phyloP scores from a whole-genome alignment of 2,329 filamentous ascomycete genomes.

The Penicillium sp. region DNA sequence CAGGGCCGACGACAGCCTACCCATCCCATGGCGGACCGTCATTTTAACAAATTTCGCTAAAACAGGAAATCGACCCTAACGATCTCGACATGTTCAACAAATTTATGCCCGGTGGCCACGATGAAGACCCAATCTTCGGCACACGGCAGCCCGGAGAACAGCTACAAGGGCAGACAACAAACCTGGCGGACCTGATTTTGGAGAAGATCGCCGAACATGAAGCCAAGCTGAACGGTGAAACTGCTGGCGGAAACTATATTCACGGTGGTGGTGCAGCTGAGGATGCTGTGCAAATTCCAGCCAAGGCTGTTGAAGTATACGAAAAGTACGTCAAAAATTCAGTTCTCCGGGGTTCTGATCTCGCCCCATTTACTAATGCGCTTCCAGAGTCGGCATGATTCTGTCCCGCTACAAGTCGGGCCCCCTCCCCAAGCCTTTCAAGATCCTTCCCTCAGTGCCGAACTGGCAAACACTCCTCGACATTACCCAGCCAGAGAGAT shows the following conservation, averaged over 20 bases:
- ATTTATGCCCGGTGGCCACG: slow-evolving; percentile 66
- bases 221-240: slow-evolving; percentile 52
- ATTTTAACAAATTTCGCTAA: slow-evolving; percentile 8
- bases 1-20: background rate
- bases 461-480: slow-evolving; percentile 85
- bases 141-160: slow-evolving; percentile 45
- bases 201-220: slow-evolving; percentile 92
- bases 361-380: slow-evolving; percentile 12
- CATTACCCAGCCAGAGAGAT: slow-evolving; percentile 72
- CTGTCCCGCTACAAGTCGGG: slow-evolving; percentile 91
- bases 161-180: slow-evolving; percentile 54
- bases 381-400: slow-evolving; percentile 68
- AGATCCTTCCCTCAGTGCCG: slow-evolving; percentile 86
- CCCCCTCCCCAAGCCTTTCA: slow-evolving; percentile 96
- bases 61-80: slow-evolving; percentile 73
- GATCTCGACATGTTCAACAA: slow-evolving; percentile 88
- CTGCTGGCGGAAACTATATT: slow-evolving; percentile 32
- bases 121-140: slow-evolving; percentile 66
- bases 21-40: no score
- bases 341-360: background rate
- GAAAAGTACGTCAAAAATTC: slow-evolving; percentile 57
- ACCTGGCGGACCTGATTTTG: slow-evolving; percentile 86
- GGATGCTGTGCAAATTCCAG: slow-evolving; percentile 78
- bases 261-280: slow-evolving; percentile 57
- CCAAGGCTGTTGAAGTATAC: slow-evolving; percentile 91